Conservation (phyloP, 768 basidiomycete genomes). For the Tubosaeta brunneosetosa region DNA sequence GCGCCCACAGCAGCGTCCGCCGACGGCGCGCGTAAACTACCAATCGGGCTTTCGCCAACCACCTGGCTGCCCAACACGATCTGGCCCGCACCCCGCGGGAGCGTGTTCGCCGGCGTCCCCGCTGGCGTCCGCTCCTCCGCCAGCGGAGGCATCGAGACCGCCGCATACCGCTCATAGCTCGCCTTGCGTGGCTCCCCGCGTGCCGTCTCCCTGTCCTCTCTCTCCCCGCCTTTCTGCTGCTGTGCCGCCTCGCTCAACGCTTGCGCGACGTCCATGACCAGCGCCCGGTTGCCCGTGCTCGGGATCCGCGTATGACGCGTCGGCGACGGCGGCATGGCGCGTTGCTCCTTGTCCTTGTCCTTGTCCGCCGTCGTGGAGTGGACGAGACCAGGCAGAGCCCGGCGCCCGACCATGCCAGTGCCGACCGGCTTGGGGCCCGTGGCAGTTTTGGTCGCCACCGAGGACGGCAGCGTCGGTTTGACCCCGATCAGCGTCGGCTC, state of each 20-base stretch:
- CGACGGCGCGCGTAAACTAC: constrained; percentile 8
- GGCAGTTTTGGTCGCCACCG: background rate
- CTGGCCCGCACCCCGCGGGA: constrained; percentile 34
- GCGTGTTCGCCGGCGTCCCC: constrained; percentile 53
- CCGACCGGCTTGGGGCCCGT: constrained; percentile 11
- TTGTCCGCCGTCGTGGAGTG: constrained; percentile 5
- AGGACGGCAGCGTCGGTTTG: constrained; percentile 17
- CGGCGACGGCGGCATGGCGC: constrained; percentile 29
- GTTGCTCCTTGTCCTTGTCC: constrained; percentile 20
- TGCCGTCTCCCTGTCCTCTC: background rate
- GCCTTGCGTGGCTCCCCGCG: constrained; percentile 55
- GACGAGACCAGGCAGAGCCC: constrained; percentile 41
- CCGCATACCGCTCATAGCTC: constrained; percentile 63
- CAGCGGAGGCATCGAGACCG: constrained; percentile 57
- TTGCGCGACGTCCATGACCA: constrained; percentile 77
- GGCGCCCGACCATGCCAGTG: constrained; percentile 33
- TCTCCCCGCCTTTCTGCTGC: constrained; percentile 4
- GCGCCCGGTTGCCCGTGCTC: constrained; percentile 63
- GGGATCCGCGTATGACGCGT: constrained; percentile 53
- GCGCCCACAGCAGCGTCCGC: background rate
- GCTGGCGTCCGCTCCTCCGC: constrained; percentile 65
- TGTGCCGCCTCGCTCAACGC: constrained; percentile 41
- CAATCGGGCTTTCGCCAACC: constrained; percentile 9
- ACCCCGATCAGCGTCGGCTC: constrained; percentile 31
- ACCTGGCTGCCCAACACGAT: constrained; percentile 1